These are phyloP conservation scores for Aspergillus thermomutatus DNA, from an alignment of 2,329 filamentous ascomycete species.

Conservation along the genomic window DNA sequence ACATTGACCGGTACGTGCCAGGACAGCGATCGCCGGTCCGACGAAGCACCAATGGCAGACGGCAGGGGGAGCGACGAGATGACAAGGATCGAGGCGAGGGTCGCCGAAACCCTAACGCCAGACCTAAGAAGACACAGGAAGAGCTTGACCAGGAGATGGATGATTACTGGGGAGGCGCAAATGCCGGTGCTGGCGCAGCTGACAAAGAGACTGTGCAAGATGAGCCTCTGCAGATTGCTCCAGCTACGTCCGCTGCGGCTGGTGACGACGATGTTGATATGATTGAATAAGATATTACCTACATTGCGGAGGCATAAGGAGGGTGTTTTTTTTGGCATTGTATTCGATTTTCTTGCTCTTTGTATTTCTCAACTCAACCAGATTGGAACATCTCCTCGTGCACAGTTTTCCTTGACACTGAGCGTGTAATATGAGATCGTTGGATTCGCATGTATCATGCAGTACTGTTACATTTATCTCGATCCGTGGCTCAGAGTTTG, in stretches of 20 bases:
- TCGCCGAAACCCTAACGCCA: constrained; percentile 48
- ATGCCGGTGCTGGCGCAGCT: constrained; percentile 37
- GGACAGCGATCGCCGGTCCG: constrained; percentile 47
- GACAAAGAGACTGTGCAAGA: constrained; percentile 27
- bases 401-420: not conserved
- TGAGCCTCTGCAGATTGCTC: constrained; percentile 23
- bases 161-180: constrained; percentile 71
- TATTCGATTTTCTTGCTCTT: not conserved
- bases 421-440: not conserved
- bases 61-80: constrained; percentile 30
- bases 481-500: not conserved
- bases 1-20: constrained; percentile 78
- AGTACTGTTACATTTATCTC: not conserved
- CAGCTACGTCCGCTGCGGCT: constrained; percentile 31
- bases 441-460: not conserved
- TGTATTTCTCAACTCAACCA: not conserved
- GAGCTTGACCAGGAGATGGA: constrained; percentile 97
- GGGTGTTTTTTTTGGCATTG: not conserved
- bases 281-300: constrained; percentile 55
- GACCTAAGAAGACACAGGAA: constrained; percentile 81
- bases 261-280: constrained; percentile 63
- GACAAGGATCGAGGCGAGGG: constrained; percentile 22
- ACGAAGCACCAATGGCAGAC: constrained; percentile 50
- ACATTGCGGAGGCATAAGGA: not conserved
- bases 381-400: not conserved